Percentiles rank a stretch among this genome's conserved stretches.
phyloP scores from a whole-genome alignment of 1,284 basidiomycete genomes.

The Cryptococcus floricola region DNA sequence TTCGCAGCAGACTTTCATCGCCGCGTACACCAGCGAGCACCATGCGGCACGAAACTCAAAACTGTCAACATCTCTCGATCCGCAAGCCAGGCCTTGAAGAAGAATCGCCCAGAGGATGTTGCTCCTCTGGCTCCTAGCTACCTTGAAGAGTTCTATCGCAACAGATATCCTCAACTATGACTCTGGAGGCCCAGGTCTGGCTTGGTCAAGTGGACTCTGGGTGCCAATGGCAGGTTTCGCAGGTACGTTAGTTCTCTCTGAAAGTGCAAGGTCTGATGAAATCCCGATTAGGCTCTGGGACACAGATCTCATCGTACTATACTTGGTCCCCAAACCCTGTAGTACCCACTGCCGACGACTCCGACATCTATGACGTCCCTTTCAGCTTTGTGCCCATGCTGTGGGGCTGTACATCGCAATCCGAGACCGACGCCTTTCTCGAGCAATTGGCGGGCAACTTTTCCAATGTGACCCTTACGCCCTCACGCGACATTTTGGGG shows the following conservation, averaged over 20 bases:
- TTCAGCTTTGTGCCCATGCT: slow-evolving; percentile 34
- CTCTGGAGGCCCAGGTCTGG: slow-evolving; percentile 19
- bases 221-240: slow-evolving; percentile 29
- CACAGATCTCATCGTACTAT: slow-evolving; percentile 30
- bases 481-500: slow-evolving; percentile 21
- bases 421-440: slow-evolving; percentile 20
- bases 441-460: slow-evolving; percentile 18
- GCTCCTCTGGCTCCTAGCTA: too few relatives aligned
- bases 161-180: slow-evolving; percentile 3
- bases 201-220: slow-evolving; percentile 26
- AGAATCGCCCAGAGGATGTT: too few relatives aligned
- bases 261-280: too few relatives aligned
- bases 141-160: background rate
- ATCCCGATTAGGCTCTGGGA: background rate
- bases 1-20: too few relatives aligned
- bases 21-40: too few relatives aligned
- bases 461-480: slow-evolving; percentile 10
- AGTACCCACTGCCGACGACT: slow-evolving; percentile 2
- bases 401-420: slow-evolving; percentile 29
- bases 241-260: background rate
- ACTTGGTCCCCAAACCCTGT: slow-evolving; percentile 26
- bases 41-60: too few relatives aligned
- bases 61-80: too few relatives aligned
- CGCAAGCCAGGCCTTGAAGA: too few relatives aligned
- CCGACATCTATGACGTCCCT: slow-evolving; percentile 4